phyloP scores from a whole-genome alignment of 768 basidiomycete genomes.

The Strobilomyces echinocephalus region DNA sequence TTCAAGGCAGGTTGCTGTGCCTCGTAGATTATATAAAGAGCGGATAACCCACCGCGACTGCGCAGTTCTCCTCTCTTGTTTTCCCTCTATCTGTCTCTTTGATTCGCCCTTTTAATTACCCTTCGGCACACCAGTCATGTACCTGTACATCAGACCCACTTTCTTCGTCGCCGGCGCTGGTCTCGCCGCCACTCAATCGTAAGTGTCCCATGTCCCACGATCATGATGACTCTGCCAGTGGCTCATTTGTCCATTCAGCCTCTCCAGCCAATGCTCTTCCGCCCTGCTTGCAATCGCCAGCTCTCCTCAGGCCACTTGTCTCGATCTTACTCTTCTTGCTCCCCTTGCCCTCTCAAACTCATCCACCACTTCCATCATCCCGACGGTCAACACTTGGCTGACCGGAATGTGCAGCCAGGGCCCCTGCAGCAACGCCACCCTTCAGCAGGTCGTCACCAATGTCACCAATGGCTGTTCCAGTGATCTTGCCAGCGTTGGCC shows the following conservation, averaged over 20 bases:
- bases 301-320: constrained; percentile 34
- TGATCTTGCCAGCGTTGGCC: constrained; percentile 32
- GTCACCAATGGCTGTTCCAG: constrained; percentile 47
- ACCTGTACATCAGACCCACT: constrained; percentile 25
- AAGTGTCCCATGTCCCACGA: constrained; percentile 20
- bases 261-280: constrained; percentile 38
- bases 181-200: constrained; percentile 43
- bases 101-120: too few relatives aligned
- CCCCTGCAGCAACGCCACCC: constrained; percentile 56
- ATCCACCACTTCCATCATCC: constrained; percentile 31
- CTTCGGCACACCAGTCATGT: constrained; percentile 13
- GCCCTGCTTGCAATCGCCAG: constrained; percentile 43
- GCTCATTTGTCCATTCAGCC: not conserved
- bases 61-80: constrained; percentile 9
- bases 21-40: constrained; percentile 12
- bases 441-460: constrained; percentile 50
- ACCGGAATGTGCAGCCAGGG: constrained; percentile 47
- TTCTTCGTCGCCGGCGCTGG: constrained; percentile 32
- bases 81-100: not conserved
- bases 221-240: not conserved
- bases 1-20: not conserved
- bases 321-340: constrained; percentile 35
- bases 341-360: constrained; percentile 25
- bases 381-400: constrained; percentile 57
- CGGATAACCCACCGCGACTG: not conserved